Base-by-base conservation (phyloP, 441 rosid species). In the Brassica hybrid region DNA sequence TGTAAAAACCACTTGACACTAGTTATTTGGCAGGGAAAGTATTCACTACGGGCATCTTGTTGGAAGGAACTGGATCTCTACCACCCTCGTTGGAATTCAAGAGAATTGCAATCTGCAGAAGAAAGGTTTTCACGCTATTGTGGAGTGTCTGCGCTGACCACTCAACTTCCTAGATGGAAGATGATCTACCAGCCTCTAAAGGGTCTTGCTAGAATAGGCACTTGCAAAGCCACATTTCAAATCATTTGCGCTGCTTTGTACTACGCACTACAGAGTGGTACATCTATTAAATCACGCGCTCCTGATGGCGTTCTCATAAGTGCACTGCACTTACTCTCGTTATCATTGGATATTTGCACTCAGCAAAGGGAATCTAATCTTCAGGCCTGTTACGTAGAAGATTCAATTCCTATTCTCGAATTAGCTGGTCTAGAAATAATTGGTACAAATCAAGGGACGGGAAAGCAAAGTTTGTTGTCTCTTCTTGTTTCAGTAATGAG, bases 31-130 rank as follows among this genome's bases (percentile, higher is more conserved):
- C 80, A 96, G 99, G 99, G 99, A 57, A 90, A 79, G 85, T 96
- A 94, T 86, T 90, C 98, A 54, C 79, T 96, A 74, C 87, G 86
- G 64, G 76, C 90, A 91, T 71, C 86, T 72, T 87, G 81, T 68
- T 96, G 99, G 99, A 89, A 91, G 84, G 98, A 96, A 84, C 83
- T 96, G 86, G 98, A 96, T 85, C 86, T 96, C 50, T 96, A 91
- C 85, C 94, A 94, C 78, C 98, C 97, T 76, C 97, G 94, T 56
- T 91, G 98, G 98, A 87, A 83, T 86, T 87, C 86, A 1, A 88
- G 98, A 83, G 98, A 93, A 76, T 82, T 96, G 85, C n/a, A n/a
- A n/a, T n/a, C n/a, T n/a, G n/a, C n/a, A n/a, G n/a, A n/a, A n/a
- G n/a, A n/a, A n/a, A n/a, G 97, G 85, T 96, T 89, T 84, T 81